These are phyloP conservation scores for Entomortierella beljakovae DNA, from an alignment of 192 early-diverging fungal species.

Conservation along the genomic window DNA sequence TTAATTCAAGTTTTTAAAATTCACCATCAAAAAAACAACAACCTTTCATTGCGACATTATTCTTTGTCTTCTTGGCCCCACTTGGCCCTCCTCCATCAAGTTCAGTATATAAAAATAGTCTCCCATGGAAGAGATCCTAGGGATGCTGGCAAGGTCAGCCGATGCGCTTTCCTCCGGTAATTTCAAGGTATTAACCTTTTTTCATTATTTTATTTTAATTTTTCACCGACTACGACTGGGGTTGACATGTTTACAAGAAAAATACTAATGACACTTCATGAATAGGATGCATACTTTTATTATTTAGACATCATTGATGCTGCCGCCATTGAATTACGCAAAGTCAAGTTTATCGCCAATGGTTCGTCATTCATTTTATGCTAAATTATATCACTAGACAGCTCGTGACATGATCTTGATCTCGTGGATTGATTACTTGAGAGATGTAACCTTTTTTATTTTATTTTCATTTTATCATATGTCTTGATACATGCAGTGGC, in stretches of 20 bases:
- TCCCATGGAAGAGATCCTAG: constrained; percentile 56
- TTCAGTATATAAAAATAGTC: background rate
- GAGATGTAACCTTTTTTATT: background rate
- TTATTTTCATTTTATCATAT: background rate
- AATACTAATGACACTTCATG: background rate
- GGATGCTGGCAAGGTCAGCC: constrained; percentile 52
- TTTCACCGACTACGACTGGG: too few species aligned
- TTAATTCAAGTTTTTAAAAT: too few species aligned
- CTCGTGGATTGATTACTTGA: background rate
- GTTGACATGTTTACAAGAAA: background rate
- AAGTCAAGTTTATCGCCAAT: constrained; percentile 69
- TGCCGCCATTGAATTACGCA: constrained; percentile 57
- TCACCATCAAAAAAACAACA: too few species aligned
- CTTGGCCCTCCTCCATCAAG: constrained; percentile 12
- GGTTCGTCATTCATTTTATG: constrained; percentile 55
- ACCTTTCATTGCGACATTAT: background rate
- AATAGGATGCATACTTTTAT: constrained; percentile 68
- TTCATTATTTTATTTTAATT: too few species aligned
- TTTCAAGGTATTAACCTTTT: constrained; percentile 54
- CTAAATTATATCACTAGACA: background rate
- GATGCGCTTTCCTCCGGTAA: constrained; percentile 55
- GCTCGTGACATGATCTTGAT: background rate
- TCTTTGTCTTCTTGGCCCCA: constrained; percentile 9
- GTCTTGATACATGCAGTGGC: constrained; percentile 33
- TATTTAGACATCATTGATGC: constrained; percentile 58